Base-by-base conservation (phyloP, 352 stramenopile species). In the Blastocystis sp. region DNA sequence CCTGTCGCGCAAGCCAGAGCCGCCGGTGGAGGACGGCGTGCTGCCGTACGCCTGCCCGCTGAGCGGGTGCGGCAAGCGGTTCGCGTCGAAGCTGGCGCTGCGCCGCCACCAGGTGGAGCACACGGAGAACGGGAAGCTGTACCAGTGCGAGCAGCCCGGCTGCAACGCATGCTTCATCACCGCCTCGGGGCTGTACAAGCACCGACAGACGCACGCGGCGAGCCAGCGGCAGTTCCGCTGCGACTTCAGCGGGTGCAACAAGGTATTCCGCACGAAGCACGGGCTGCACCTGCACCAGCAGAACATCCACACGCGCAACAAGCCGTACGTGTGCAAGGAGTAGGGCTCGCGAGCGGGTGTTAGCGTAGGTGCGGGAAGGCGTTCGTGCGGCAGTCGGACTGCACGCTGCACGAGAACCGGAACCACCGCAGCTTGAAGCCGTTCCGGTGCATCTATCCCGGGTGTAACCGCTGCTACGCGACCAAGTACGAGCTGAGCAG, bases 301-400 rank as follows among this genome's bases (percentile, higher is more conserved):
- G 56, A 84, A 69, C 23, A 64, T 70, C 53, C 74, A 84, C 17
- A 48, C 45, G 34, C 9, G 28, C 7, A 45, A 84, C 19, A 84
- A 84, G 66, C 74, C 74, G 21, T 84, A 67, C 23, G 28, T 43
- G n/a, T 84, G 74, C 66, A 28, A 48, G 45, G 21, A 84, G 74
- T 84, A 67, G 21, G 23, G 38, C 53, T 40, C 3, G n/a, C 40
- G 1, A 23, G 67, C 11, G 34, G 34, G 3, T 66, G 2, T 84
- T 0, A 70, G 10, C 2, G 45, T 84, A 84, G 74, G 56, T 84
- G 74, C 52, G 56, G 56, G 21, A 84, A 84, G 17, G 21, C 52
- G 21, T 84, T 84, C n/a, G 74, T 84, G 59, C 56, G 74, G 17
- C 65, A 69, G 28, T 84, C 74, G n/a, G 74, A 84, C 11, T 84